Conservation (phyloP, 352 stramenopile genomes). For the Phytophthora citricola region DNA sequence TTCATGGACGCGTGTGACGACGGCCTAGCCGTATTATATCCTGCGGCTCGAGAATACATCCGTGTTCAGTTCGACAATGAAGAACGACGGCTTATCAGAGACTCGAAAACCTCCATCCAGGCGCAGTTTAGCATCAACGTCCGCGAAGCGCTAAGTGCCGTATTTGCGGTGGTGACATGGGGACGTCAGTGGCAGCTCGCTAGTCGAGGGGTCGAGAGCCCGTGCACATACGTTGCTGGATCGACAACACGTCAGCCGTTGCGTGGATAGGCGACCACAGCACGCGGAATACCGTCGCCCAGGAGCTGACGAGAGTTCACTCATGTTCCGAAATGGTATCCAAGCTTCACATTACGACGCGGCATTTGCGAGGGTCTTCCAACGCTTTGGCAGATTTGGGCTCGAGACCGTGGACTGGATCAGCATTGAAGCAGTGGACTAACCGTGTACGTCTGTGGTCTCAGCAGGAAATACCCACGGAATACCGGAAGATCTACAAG, state of each 20-base stretch:
- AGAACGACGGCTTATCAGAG: neutral
- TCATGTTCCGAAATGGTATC: slow-evolving; percentile 5
- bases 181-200: neutral
- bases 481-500: slow-evolving; percentile 21
- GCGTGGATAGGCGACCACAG: slow-evolving; percentile 8
- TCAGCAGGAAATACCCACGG: slow-evolving; percentile 6
- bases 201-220: neutral
- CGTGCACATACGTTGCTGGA: slow-evolving; percentile 12
- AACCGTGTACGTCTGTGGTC: slow-evolving; percentile 7
- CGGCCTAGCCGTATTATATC: slow-evolving; percentile 6
- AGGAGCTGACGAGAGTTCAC: slow-evolving; percentile 6
- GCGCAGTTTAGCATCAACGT: slow-evolving; percentile 17
- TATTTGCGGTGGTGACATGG: slow-evolving; percentile 4
- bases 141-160: slow-evolving; percentile 6
- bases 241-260: slow-evolving; percentile 9
- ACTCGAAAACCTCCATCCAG: no score
- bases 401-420: slow-evolving; percentile 8
- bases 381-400: slow-evolving; percentile 10
- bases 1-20: slow-evolving; percentile 17
- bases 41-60: slow-evolving; percentile 8
- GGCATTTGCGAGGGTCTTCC: slow-evolving; percentile 4
- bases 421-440: slow-evolving; percentile 5
- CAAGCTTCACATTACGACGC: slow-evolving; percentile 1
- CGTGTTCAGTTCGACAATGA: slow-evolving; percentile 9
- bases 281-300: neutral